Base-by-base conservation (phyloP, 495 filamentous ascomycete species). In the Halenospora varia region DNA sequence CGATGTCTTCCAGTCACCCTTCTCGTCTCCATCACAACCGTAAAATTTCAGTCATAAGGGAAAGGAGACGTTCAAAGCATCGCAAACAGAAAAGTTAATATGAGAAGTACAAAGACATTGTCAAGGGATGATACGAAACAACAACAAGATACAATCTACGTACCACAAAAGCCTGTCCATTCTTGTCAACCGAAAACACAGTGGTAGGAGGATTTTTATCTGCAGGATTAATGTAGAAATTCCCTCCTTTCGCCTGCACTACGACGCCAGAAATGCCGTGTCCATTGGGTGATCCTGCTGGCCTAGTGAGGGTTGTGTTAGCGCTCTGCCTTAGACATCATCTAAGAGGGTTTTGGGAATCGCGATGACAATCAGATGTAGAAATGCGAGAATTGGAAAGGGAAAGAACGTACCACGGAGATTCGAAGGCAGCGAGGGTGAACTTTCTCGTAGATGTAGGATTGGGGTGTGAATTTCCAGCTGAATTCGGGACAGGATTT, bases 351-450 rank as follows among this genome's bases (percentile, higher is more conserved):
- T 6, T 13, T 35, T 35, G 29, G 29, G 4, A 13, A 35, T 13
- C 29, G 29, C 4, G 13, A 35, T 4, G 29, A 13, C 13, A 35
- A 13, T 35, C 29, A 13, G 29, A 6, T 4, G 4, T 4, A 35
- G 29, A 13, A 35, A 35, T 35, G 29, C 29, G 29, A 35, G 29
- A 35, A 35, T n/a, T 6, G 29, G 6, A 35, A 13, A 35, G 29
- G 13, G 6, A 35, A 35, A 35, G 13, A 35, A 35, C 29, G 4
- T 35, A 35, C 15, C 18, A 56, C 10, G 53, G 53, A 13, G 44
- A 56, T 24, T 56, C 41, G 22, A 56, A 56, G 3, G 53, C 53
- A 17, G 53, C 42, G 15, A 56, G 42, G 6, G 53, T 48, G 25
- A 56, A 56, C 10, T 18, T 17, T 11, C n/a, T 3, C 1, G 41